Evolutionary conservation across 2,329 filamentous ascomycete species (phyloP).

Genomic region (Beauveria asiatica): DNA sequence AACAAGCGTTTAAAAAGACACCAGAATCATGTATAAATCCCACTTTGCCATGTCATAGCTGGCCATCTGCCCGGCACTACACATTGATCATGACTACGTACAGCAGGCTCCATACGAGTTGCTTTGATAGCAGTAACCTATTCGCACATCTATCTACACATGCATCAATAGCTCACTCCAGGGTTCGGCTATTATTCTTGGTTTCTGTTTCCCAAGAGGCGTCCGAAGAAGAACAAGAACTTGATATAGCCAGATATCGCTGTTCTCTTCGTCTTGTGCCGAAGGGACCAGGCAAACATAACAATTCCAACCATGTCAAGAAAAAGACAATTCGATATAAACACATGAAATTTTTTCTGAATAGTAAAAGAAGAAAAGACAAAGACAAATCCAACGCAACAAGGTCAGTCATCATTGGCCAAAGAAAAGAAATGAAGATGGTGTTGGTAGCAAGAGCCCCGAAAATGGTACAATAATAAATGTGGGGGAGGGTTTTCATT

Average conservation of each 20-base stretch:
- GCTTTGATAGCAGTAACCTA: background rate
- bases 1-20: no score
- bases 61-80: background rate
- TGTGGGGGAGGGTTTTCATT: background rate
- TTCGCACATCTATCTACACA: conserved; percentile 2
- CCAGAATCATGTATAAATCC: no score
- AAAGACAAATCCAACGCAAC: background rate
- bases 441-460: background rate
- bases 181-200: background rate
- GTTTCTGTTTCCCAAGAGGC: background rate
- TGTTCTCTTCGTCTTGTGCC: background rate
- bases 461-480: background rate
- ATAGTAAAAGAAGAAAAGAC: background rate
- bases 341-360: background rate
- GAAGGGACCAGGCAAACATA: background rate
- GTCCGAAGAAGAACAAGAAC: background rate
- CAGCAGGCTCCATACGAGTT: background rate
- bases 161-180: background rate
- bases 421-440: background rate
- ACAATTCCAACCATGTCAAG: background rate
- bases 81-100: background rate
- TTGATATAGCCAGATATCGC: conserved; percentile 3
- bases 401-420: background rate
- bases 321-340: background rate
- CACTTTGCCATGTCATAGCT: background rate